A percentile compares a stretch with the other conserved stretches of the same genome.
These are phyloP conservation scores for Populus hybrid DNA, from an alignment of 441 rosid species.

Conservation along the genomic window DNA sequence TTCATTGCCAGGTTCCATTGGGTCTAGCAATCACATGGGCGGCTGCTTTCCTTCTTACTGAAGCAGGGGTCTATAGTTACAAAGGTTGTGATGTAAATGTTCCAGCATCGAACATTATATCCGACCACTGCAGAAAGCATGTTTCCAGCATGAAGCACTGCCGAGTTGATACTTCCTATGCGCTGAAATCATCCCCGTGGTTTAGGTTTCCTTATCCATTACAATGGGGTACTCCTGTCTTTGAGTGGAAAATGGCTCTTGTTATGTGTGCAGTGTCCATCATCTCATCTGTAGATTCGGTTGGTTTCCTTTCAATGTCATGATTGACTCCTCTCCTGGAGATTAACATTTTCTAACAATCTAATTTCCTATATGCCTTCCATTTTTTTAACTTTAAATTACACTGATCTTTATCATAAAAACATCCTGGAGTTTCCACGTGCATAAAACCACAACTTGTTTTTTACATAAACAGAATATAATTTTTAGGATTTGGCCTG, in stretches of 20 bases:
- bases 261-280: constrained; percentile 86
- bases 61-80: constrained; percentile 71
- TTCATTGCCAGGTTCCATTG: constrained; percentile 74
- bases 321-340: not conserved
- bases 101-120: constrained; percentile 73
- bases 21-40: constrained; percentile 93
- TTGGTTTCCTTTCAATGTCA: constrained; percentile 33
- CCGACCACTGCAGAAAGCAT: constrained; percentile 83
- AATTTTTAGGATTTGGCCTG: not conserved
- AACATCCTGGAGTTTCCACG: not conserved
- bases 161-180: constrained; percentile 85
- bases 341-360: not conserved
- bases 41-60: constrained; percentile 80
- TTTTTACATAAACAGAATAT: not conserved
- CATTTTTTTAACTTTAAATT: not conserved
- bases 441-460: not conserved
- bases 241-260: constrained; percentile 84
- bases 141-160: constrained; percentile 76
- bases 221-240: constrained; percentile 97
- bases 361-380: not conserved
- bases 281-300: constrained; percentile 90
- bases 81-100: constrained; percentile 80
- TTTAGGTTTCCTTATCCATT: constrained; percentile 95
- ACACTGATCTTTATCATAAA: not conserved
- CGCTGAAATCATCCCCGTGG: constrained; percentile 82